Percentiles rank a stretch among this genome's conserved stretches.
phyloP scores from a whole-genome alignment of 1,284 basidiomycete species.

The Ustilago lituana region DNA sequence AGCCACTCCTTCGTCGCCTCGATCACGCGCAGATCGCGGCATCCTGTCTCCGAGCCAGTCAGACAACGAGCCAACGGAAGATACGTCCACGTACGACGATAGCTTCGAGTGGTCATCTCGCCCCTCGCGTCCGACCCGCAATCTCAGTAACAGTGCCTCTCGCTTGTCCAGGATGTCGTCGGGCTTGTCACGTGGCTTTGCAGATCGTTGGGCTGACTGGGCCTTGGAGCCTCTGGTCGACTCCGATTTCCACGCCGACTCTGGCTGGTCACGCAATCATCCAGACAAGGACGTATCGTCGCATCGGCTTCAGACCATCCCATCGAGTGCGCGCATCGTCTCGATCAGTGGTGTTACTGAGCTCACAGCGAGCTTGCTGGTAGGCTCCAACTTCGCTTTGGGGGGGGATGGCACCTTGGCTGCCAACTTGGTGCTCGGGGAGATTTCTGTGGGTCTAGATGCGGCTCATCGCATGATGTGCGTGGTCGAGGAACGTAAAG shows the following conservation, averaged over 20 bases:
- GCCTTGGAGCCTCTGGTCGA: conserved; percentile 51
- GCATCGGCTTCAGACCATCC: conserved; percentile 18
- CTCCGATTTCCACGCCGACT: conserved; percentile 51
- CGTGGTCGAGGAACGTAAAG: conserved; percentile 43
- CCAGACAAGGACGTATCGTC: conserved; percentile 10
- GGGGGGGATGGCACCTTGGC: conserved; percentile 41
- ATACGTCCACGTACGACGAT: conserved; percentile 8
- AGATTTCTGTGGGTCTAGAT: conserved; percentile 43
- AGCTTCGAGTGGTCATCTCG: conserved; percentile 27
- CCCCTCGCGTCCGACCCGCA: conserved; percentile 12
- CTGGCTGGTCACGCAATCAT: conserved; percentile 44
- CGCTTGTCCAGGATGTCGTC: conserved; percentile 30
- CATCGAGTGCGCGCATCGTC: conserved; percentile 38
- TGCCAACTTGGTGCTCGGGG: conserved; percentile 35
- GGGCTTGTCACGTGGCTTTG: conserved; percentile 39
- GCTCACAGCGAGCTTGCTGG: conserved; percentile 40
- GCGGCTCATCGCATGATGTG: conserved; percentile 36
- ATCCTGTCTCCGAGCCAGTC: conserved; percentile 26
- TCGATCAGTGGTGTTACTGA: conserved; percentile 38
- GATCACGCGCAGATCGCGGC: background rate
- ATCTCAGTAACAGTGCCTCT: conserved; percentile 39
- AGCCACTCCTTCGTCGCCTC: conserved; percentile 4
- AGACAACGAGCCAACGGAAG: conserved; percentile 1
- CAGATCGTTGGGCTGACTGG: conserved; percentile 60
- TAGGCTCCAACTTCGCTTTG: conserved; percentile 43